These are phyloP conservation scores for Samsoniella hepiali DNA, from an alignment of 2,329 filamentous ascomycete species.

Conservation along the genomic window DNA sequence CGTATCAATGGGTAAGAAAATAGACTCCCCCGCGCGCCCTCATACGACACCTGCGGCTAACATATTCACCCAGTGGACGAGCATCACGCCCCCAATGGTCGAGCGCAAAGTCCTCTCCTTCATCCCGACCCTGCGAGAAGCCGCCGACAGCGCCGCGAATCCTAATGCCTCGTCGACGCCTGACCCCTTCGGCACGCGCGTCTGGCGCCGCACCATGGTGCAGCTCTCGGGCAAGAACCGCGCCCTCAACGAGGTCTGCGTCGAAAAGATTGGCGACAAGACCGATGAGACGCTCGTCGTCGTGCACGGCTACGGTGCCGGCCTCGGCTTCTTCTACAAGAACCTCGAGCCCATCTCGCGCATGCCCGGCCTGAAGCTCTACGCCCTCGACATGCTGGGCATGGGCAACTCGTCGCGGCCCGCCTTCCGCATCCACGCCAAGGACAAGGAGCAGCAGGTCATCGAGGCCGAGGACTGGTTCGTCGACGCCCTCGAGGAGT, in stretches of 20 bases:
- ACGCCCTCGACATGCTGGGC: slow-evolving; percentile 89
- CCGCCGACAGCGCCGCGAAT: slow-evolving; percentile 62
- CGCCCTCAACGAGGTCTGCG: slow-evolving; percentile 86
- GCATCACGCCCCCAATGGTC: slow-evolving; percentile 74
- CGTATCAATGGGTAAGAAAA: slow-evolving; percentile 74
- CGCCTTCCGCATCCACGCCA: slow-evolving; percentile 78
- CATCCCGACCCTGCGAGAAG: slow-evolving; percentile 77
- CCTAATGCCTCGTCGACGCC: slow-evolving; percentile 43
- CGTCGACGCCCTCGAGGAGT: slow-evolving; percentile 92
- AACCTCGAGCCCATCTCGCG: slow-evolving; percentile 90
- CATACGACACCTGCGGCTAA: slow-evolving; percentile 3
- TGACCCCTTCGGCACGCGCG: slow-evolving; percentile 80
- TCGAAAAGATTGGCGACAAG: slow-evolving; percentile 77
- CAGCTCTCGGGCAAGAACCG: slow-evolving; percentile 80
- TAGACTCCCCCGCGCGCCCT: no score
- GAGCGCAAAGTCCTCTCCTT: slow-evolving; percentile 86
- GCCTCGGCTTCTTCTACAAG: slow-evolving; percentile 96
- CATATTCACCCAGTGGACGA: slow-evolving; percentile 65
- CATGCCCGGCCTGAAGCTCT: slow-evolving; percentile 78
- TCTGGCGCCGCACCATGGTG: slow-evolving; percentile 85
- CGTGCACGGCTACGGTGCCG: slow-evolving; percentile 94
- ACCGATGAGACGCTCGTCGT: slow-evolving; percentile 88
- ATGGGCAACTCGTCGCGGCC: slow-evolving; percentile 90
- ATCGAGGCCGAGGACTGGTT: slow-evolving; percentile 93
- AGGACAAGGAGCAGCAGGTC: slow-evolving; percentile 75